Evolutionary conservation across 2,329 filamentous ascomycete species (phyloP), one percentile per base, ranked within the genome.

Genomic region (Aaosphaeria arxii): DNA sequence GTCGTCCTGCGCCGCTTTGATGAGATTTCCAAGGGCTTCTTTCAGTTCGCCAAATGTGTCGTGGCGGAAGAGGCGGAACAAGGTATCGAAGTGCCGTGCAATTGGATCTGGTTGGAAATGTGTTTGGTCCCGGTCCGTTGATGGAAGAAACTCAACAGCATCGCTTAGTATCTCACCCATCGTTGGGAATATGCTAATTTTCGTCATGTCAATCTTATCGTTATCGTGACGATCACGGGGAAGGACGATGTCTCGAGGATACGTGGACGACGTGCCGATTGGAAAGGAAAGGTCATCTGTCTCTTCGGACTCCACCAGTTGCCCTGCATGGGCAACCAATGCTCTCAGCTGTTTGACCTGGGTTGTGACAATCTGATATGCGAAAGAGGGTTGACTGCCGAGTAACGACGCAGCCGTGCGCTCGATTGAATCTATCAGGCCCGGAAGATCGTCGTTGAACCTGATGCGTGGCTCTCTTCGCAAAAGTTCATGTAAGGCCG

Each of bases 11-110:
- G 55, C 41, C 2, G 45, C 40, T 11, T 58, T 48, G 51, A 66
- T 57, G 4, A 62, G 33, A 5, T 44, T 44, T 11, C 52, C 50
- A 4, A 70, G 40, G 32, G 57, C 52, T 1, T 52, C 53, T 45
- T 65, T 68, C 7, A 68, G 40, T 24, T 63, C 55, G 2, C 65
- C 64, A 35, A 70, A 66, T 5, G 57, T 59, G 31, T 70, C 66
- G 30, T 70, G 55, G 2, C 68, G 60, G 40, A 63, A 48, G 0
- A 70, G 54, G 7, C 68, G 61, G 30, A 70, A 70, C 11, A 62
- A 49, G 0, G 63, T 68, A 48, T 70, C 67, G 9, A 70, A 58
- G 38, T 66, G 61, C 6, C 68, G 52, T 32, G 63, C 54, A 4
- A 28, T 24, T 3, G 39, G 39, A 4, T 40, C 39, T 11, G 24